phyloP scores from a whole-genome alignment of 106 monocot species.

The Posidonia australis region DNA sequence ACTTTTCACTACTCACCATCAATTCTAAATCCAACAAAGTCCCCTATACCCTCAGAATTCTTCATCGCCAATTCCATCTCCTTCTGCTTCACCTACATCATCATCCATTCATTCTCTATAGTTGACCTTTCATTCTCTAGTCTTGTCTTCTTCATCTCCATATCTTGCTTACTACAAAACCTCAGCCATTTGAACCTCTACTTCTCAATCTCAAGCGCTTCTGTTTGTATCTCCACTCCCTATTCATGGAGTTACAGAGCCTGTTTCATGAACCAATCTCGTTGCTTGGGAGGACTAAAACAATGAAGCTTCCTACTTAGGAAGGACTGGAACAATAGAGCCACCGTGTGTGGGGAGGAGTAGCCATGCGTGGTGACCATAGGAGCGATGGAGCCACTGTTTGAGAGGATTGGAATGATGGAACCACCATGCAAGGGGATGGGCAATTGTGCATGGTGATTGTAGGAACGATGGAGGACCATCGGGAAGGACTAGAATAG shows the following conservation, averaged over 20 bases:
- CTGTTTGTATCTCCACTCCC: constrained; percentile 26
- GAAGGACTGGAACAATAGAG: too few relatives aligned
- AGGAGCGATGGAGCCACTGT: too few relatives aligned
- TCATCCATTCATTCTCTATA: constrained; percentile 47
- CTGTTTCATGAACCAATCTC: constrained; percentile 25
- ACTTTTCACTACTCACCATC: neutral
- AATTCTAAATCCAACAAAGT: too few relatives aligned
- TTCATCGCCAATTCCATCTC: constrained; percentile 34
- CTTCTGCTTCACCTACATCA: constrained; percentile 31
- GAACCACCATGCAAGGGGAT: too few relatives aligned
- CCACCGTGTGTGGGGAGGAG: too few relatives aligned
- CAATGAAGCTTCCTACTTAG: too few relatives aligned
- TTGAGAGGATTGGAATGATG: too few relatives aligned
- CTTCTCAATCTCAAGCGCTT: constrained; percentile 47
- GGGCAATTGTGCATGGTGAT: too few relatives aligned
- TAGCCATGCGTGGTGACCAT: too few relatives aligned
- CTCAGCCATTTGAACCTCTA: constrained; percentile 54
- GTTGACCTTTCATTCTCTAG: constrained; percentile 47
- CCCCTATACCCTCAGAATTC: neutral
- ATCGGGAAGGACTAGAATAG: too few relatives aligned
- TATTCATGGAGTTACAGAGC: constrained; percentile 31
- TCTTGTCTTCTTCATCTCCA: constrained; percentile 46
- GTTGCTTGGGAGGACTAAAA: too few relatives aligned
- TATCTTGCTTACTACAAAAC: constrained; percentile 61
- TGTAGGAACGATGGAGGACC: too few relatives aligned